Evolutionary conservation across 768 basidiomycete genomes (phyloP).

Genomic region (Leccinum subtestaceum): DNA sequence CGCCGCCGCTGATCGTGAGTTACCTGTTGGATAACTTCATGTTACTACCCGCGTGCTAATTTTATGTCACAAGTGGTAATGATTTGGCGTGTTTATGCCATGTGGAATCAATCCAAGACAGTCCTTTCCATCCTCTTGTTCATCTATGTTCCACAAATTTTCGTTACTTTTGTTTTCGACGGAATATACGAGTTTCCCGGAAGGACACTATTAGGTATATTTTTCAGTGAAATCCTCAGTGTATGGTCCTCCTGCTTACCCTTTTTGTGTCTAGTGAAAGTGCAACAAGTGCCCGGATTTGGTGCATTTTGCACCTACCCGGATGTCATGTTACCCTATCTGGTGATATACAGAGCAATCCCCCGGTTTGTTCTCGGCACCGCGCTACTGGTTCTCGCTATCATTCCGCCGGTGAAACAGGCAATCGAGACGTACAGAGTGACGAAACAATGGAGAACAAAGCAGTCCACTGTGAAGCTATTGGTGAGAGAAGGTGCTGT

Average conservation of each 20-base stretch:
- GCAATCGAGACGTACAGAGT: not conserved
- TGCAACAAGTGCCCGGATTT: not conserved
- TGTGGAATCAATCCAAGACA: conserved; percentile 8
- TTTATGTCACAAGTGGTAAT: not conserved
- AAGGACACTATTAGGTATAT: conserved; percentile 4
- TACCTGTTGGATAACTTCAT: not conserved
- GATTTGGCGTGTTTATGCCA: conserved; percentile 11
- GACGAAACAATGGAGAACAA: conserved; percentile 7
- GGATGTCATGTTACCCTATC: not conserved
- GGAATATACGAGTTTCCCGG: not conserved
- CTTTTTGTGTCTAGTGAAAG: not conserved
- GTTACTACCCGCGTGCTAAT: not conserved
- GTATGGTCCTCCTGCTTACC: not conserved
- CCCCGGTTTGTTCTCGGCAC: conserved; percentile 1
- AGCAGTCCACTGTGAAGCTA: not conserved
- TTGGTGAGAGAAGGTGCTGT: not conserved
- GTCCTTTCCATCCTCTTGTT: conserved; percentile 5
- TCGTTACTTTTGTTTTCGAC: not conserved
- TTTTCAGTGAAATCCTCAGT: not conserved
- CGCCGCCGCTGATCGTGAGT: conserved; percentile 17
- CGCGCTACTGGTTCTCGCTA: not conserved
- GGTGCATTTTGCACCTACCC: not conserved
- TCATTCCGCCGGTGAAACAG: not conserved
- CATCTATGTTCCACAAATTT: not conserved
- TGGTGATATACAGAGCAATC: not conserved